Percentiles rank a stretch among this genome's conserved stretches.
These are phyloP conservation scores for Zygotorulaspora chibaensis DNA, from an alignment of 805 yeast species.

Conservation along the genomic window DNA sequence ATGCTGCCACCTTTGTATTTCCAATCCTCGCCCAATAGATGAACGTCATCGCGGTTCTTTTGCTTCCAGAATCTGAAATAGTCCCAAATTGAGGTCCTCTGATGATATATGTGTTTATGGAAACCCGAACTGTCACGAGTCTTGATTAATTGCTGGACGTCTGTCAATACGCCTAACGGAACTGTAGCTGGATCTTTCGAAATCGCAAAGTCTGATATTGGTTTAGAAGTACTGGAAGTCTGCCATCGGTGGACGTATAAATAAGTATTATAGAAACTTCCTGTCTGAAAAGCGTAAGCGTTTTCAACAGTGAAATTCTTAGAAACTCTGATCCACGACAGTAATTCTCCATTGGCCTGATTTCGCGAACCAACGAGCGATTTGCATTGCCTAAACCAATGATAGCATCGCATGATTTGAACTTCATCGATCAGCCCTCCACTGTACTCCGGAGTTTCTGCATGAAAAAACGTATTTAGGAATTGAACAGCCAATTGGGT, in stretches of 20 bases:
- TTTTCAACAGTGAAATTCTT: conserved; percentile 26
- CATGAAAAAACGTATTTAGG: conserved; percentile 2
- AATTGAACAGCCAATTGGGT: conserved; percentile 2
- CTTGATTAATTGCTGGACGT: conserved; percentile 29
- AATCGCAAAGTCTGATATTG: conserved; percentile 45
- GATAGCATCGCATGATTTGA: conserved; percentile 28
- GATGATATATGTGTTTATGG: conserved; percentile 25
- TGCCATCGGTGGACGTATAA: conserved; percentile 27
- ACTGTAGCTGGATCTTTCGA: conserved; percentile 34
- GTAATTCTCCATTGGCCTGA: conserved; percentile 3
- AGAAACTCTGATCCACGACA: conserved; percentile 26
- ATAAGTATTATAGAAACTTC: conserved; percentile 23
- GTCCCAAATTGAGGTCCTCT: conserved; percentile 6
- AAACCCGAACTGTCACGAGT: conserved; percentile 34
- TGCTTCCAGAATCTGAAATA: conserved; percentile 3
- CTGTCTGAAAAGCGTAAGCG: conserved; percentile 8
- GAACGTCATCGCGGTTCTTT: background rate
- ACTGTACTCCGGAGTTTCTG: conserved; percentile 17
- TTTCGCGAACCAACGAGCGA: conserved; percentile 17
- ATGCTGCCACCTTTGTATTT: conserved; percentile 44
- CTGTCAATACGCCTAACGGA: conserved; percentile 37
- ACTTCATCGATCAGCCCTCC: conserved; percentile 34
- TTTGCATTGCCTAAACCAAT: conserved; percentile 31
- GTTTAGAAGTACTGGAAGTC: conserved; percentile 20
- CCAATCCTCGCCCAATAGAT: conserved; percentile 38